Base-by-base conservation (phyloP, 331 rosid genomes). In the Rosa hybrid region DNA sequence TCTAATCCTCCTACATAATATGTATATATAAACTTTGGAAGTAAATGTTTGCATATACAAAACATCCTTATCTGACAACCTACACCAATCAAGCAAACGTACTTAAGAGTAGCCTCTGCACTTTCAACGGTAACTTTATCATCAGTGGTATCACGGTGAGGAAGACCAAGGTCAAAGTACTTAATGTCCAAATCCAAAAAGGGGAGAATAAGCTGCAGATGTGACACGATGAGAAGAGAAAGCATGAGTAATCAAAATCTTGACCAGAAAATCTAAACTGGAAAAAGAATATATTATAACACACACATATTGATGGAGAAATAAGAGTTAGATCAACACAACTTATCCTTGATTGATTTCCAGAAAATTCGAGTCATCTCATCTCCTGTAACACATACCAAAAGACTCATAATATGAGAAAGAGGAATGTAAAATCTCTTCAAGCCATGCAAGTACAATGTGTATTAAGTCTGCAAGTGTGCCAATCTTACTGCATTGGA, bases 291-390 rank as follows among this genome's bases (percentile, higher is more conserved):
- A 17, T 6, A 11, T 11, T 4, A 62, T 25, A 60, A 60, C n/a
- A 6, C 38, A 34, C 34, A 27, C 1, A 30, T 30, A 56, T 17
- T 16, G 53, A 42, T 76, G 45, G 20, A 54, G 18, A 4, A 30
- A 30, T 65, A 38, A 12, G 42, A 70, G 34, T 78, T 20, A 41
- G 80, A 74, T 51, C 49, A 45, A 45, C 12, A 45, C 73, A 92
- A 98, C 96, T 95, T 95, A 17, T 91, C 97, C 93, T 95, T 95
- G 25, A 95, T 95, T 34, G 87, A 91, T 73, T 91, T 84, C 99
- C 99, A 95, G 91, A 95, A 90, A 77, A 95, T 78, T 80, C 99
- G 84, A n/a, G 99, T 95, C 99, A 95, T 95, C 88, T 95, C 99
- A 82, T 95, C 99, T 68, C 99, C 99, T 95, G 88, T 78, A 77